A percentile compares a stretch with the other conserved stretches of the same genome.
Evolutionary conservation across 805 yeast species (phyloP).

Genomic region (Pichia thaimueangensis): DNA sequence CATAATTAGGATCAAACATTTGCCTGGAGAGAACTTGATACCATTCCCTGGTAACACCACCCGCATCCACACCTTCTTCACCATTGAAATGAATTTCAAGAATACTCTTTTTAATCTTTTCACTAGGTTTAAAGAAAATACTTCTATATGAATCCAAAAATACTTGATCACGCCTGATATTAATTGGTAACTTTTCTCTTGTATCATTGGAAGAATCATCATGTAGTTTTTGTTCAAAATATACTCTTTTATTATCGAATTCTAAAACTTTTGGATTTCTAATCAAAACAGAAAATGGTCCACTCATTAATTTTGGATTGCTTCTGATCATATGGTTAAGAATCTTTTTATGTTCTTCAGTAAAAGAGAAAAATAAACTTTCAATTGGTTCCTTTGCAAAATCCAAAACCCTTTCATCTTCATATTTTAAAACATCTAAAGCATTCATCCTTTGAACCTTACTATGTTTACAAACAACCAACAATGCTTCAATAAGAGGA

Average conservation of each 20-base stretch:
- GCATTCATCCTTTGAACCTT: conserved; percentile 51
- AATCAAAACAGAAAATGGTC: conserved; percentile 86
- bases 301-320: conserved; percentile 90
- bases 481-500: conserved; percentile 84
- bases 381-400: conserved; percentile 72
- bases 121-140: conserved; percentile 68
- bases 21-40: conserved; percentile 88
- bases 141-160: conserved; percentile 86
- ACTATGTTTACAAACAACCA: conserved; percentile 94
- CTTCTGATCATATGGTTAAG: conserved; percentile 87
- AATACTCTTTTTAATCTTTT: conserved; percentile 64
- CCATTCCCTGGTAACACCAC: conserved; percentile 98
- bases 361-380: conserved; percentile 73
- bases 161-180: conserved; percentile 82
- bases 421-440: conserved; percentile 53
- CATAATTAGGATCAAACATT: conserved; percentile 94
- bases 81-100: conserved; percentile 82
- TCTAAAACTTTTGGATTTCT: conserved; percentile 84
- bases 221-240: conserved; percentile 72
- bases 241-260: conserved; percentile 87
- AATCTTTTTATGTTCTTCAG: conserved; percentile 81
- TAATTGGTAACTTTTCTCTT: conserved; percentile 47
- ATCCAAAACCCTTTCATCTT: conserved; percentile 59
- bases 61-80: conserved; percentile 96
- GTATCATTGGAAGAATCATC: conserved; percentile 34